Evolutionary conservation across 345 rosid species (phyloP).

Genomic region (Eucalyptus polyanthemos): DNA sequence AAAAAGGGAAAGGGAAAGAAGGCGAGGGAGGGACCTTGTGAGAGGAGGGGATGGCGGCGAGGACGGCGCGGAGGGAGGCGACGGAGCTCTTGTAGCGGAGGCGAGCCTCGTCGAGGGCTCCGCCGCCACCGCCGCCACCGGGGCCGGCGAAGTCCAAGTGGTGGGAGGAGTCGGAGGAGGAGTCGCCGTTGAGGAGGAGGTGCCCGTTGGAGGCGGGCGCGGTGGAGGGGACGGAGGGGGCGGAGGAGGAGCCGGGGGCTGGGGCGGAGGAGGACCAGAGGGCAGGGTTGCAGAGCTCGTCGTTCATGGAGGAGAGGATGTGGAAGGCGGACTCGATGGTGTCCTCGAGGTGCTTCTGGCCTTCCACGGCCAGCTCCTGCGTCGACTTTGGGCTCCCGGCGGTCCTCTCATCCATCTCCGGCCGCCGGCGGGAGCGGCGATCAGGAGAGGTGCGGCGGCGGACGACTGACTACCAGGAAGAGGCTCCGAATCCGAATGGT

Average conservation of each 20-base stretch:
- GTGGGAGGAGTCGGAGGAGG: slow-evolving; percentile 28
- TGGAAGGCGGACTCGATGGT: slow-evolving; percentile 80
- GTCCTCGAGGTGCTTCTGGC: slow-evolving; percentile 80
- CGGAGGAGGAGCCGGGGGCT: neutral
- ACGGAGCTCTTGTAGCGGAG: slow-evolving; percentile 71
- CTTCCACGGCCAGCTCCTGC: slow-evolving; percentile 80
- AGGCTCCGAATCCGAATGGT: neutral
- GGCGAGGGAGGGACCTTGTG: slow-evolving; percentile 35
- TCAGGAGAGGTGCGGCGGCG: neutral
- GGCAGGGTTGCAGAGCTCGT: slow-evolving; percentile 85
- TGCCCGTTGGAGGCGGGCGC: slow-evolving; percentile 14
- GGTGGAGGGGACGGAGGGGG: slow-evolving; percentile 1
- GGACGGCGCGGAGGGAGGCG: slow-evolving; percentile 81
- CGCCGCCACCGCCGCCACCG: slow-evolving; percentile 40
- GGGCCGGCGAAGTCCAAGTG: slow-evolving; percentile 25
- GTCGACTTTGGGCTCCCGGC: slow-evolving; percentile 35
- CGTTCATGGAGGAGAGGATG: slow-evolving; percentile 83
- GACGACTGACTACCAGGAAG: neutral
- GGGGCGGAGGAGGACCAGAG: slow-evolving; percentile 59
- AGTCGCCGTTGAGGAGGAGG: slow-evolving; percentile 20
- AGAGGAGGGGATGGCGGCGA: slow-evolving; percentile 67
- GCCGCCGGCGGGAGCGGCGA: neutral
- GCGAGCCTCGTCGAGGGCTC: slow-evolving; percentile 81
- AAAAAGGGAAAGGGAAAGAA: neutral
- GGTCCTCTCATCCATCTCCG: neutral